These are phyloP conservation scores for Talaromyces sp. DNA, from an alignment of 2,329 filamentous ascomycete genomes.

Conservation along the genomic window DNA sequence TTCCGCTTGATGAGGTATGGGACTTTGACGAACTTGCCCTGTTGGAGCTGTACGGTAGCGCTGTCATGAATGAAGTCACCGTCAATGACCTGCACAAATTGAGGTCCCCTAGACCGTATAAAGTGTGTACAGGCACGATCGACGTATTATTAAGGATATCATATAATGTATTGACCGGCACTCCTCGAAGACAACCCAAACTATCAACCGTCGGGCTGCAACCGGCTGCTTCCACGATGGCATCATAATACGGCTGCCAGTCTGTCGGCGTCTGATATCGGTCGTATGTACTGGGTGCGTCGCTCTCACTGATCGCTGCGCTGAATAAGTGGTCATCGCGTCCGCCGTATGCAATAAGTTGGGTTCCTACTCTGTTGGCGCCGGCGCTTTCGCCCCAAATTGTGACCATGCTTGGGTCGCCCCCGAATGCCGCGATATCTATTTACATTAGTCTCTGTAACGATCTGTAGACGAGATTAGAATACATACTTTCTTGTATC, in stretches of 20 bases:
- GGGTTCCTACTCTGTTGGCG: background rate
- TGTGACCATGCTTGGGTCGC: background rate
- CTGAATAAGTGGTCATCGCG: background rate
- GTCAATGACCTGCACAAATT: background rate
- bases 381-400: background rate
- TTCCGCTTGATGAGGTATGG: background rate
- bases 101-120: too few species aligned
- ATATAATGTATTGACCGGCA: background rate
- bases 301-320: background rate
- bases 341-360: background rate
- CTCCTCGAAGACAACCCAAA: background rate
- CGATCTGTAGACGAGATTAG: too few species aligned
- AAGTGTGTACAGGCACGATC: too few species aligned
- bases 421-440: too few species aligned
- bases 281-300: background rate
- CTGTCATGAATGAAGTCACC: background rate
- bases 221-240: background rate
- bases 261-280: background rate
- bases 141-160: background rate
- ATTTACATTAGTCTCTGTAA: too few species aligned
- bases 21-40: background rate
- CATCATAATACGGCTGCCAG: background rate
- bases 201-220: background rate
- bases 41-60: background rate
- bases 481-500: too few species aligned